Evolutionary conservation across 2,329 filamentous ascomycete genomes (phyloP), one percentile per base, ranked within the genome.

Genomic region (Sclerotinia glacialis): DNA sequence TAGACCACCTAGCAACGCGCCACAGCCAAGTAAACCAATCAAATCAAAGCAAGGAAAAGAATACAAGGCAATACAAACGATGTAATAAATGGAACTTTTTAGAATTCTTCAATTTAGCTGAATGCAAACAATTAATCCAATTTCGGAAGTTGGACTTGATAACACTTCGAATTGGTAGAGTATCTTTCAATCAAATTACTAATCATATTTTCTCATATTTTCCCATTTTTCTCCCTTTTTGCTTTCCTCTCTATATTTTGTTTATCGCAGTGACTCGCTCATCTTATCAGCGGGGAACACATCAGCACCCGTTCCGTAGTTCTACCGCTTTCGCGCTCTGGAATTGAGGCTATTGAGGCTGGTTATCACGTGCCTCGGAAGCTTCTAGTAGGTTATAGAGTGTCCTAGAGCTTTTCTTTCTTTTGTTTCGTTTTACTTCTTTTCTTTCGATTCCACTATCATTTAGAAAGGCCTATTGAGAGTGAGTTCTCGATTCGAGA

Each of bases 231-330:
- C 14, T 23, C 9, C 6, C 52, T 21, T 37, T 34, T 28, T 44
- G 3, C 2, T 18, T 21, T 42, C 53, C 53, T 34, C 34, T 47
- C 42, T n/a, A 34, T 8, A 47, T 60, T 47, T 26, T 34, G 42
- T 23, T 47, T 34, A 47, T 60, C 56, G 42, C 21, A 8, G 40
- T 46, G 26, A 42, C 16, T 26, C 37, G 55, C 23, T 28, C 37
- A 37, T 49, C 58, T 60, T 60, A 60, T 60, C 58, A 60, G 58
- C 58, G 58, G 58, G 58, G 58, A 21, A 37, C 37, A 60, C 42
- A n/a, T 49, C 11, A 37, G 12, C 37, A 37, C 11, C 12, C 28
- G 4, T 14, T 23, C 34, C 7, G 9, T 37, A 37, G 34, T 37
- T 37, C 34, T 37, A 8, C 37, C 37, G 37, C 37, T 40, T 18